Base-by-base conservation (phyloP, 2,329 filamentous ascomycete genomes). In the Grosmannia serpens region DNA sequence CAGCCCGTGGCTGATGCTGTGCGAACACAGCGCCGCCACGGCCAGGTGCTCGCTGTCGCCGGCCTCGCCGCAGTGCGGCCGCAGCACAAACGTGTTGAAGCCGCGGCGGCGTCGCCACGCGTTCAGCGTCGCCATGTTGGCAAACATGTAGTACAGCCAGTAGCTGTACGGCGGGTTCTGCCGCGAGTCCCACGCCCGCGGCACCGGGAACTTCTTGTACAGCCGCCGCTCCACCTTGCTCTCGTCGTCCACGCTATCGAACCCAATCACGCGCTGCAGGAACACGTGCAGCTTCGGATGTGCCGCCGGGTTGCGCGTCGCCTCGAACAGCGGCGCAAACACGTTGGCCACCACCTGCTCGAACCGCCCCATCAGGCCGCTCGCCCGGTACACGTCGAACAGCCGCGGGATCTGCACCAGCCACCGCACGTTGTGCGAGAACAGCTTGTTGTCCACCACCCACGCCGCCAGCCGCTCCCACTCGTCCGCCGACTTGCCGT, bases 161-260 rank as follows among this genome's bases (percentile, higher is more conserved):
- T 99, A 99, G 70, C 88, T 96, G 75, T 99, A 99, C 0, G 94
- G 94, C 17, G 94, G 94, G 68, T 99, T 99, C 71, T 97, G 91
- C 66, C 88, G 91, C 1, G 90, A 91, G 63, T 85, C 82, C 94
- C 94, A 99, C 57, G 85, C 84, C 62, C 85, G 88, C 5, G 94
- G 92, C 26, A 94, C 85, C 0, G 94, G 94, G 65, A 95, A 99
- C 70, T 99, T 99, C 68, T 87, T 88, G 75, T 91, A 96, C n/a
- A 97, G 80, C 24, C 94, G 86, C 31, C 92, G 85, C 73, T 99
- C 94, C 2, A 91, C 81, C 74, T 99, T 99, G 77, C 91, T 96
- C 75, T 99, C 94, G 65, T 99, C 94, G 68, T 99, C 94, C 53
- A 99, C 94, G 67, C 90, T 95, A 71, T 99, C 94, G 67, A 99